These are phyloP conservation scores for Leersia perrieri DNA, from an alignment of 176 grass and related monocot genomes.

Conservation along the genomic window DNA sequence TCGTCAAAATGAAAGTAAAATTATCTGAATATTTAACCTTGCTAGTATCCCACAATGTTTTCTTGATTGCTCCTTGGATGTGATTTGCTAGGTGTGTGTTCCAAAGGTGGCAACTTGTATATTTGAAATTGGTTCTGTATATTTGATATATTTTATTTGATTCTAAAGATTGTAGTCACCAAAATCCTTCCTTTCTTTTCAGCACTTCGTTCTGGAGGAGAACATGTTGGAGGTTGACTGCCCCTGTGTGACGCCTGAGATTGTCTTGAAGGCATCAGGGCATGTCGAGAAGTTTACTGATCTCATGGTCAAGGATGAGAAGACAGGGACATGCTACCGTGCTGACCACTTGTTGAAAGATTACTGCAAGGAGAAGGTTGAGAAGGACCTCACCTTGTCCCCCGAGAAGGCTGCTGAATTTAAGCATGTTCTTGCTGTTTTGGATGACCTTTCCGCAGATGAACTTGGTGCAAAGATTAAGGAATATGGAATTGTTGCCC, in stretches of 20 bases:
- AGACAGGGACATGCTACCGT: constrained; percentile 77
- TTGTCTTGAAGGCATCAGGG: constrained; percentile 79
- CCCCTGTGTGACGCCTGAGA: constrained; percentile 70
- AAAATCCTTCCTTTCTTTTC: constrained; percentile 9
- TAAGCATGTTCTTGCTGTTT: constrained; percentile 50
- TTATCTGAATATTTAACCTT: too few relatives aligned
- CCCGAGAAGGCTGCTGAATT: constrained; percentile 56
- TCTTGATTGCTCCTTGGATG: not conserved
- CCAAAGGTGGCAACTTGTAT: not conserved
- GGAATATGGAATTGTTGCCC: constrained; percentile 68
- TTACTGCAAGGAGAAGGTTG: constrained; percentile 80
- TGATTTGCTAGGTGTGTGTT: too few relatives aligned
- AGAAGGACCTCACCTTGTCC: constrained; percentile 69
- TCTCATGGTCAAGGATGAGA: constrained; percentile 89
- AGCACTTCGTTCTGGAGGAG: constrained; percentile 86
- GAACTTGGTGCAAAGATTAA: constrained; percentile 73
- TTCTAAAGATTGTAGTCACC: not conserved
- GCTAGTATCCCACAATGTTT: not conserved
- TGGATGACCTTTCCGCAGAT: constrained; percentile 68
- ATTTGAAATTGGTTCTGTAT: not conserved
- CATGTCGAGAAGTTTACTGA: constrained; percentile 91
- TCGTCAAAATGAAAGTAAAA: not conserved
- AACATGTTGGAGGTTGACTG: constrained; percentile 89
- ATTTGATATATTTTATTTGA: not conserved
- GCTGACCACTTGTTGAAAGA: constrained; percentile 81